Evolutionary conservation across 495 filamentous ascomycete genomes (phyloP), one percentile per base, ranked within the genome.

Genomic region (Aspergillus baeticus): DNA sequence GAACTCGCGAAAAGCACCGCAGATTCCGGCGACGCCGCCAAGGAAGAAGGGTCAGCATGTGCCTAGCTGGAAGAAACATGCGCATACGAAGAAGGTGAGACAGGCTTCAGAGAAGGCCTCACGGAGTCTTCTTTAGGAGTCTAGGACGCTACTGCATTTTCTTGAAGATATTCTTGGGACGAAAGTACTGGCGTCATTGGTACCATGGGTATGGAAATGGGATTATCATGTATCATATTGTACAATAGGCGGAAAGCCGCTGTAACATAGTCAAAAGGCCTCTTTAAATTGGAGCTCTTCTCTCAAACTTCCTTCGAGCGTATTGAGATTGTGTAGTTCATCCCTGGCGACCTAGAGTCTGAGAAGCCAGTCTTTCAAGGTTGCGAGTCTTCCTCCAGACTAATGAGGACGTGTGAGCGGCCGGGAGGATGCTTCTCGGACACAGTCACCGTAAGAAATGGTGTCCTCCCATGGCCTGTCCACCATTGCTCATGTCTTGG

Each of bases 21-120:
- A 6, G 46, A 66, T 62, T 23, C 23, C 67, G 17, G 60, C 60
- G 15, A 49, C 59, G 15, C 63, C 68, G 7, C 41, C 36, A 22
- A 69, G 65, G 55, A 72, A 77, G 61, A 75, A 68, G 58, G 75
- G 75, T 0, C 65, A 74, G 55, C 70, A 57, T 15, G 72, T 78
- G 23, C 74, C 75, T n/a, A 72, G 69, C 31, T 78, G 75, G 75
- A 76, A 75, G 69, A 77, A 76, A 55, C 58, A 76, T 55, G 63
- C 62, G 38, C 68, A 76, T 51, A 77, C 77, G 48, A 78, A 77
- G 66, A 71, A 63, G 60, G 35, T 71, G 50, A 64, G 75, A 35
- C 71, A 74, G 54, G 71, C 71, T 18, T 52, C 53, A 52, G 74
- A 63, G 74, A 85, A 60, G 61, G 62, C 45, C 44, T 62, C 55